A percentile compares a stretch with the other conserved stretches of the same genome.
Evolutionary conservation across 495 filamentous ascomycete genomes (phyloP).

Genomic region (Letharia lupina): DNA sequence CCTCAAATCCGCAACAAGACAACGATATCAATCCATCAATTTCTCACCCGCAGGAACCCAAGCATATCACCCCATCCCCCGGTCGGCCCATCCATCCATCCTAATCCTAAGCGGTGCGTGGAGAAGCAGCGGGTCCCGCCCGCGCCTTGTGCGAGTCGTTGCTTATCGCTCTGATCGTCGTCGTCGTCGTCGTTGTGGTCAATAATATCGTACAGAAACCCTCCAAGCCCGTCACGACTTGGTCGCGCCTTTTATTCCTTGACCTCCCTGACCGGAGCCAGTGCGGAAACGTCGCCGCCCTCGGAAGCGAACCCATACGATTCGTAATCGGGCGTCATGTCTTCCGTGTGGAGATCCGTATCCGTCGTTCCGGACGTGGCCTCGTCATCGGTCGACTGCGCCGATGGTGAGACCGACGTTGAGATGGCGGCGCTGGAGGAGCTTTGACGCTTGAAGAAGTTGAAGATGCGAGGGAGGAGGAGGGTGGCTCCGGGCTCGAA

Average conservation of each 20-base stretch:
- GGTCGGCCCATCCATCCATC: neutral
- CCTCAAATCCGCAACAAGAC: neutral
- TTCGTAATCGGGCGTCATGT: neutral
- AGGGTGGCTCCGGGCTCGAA: neutral
- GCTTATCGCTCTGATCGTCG: neutral
- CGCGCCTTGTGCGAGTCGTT: neutral
- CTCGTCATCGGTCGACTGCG: no score
- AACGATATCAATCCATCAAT: no score
- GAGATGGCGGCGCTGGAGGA: neutral
- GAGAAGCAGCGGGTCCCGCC: slow-evolving; percentile 1
- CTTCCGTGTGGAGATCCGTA: neutral
- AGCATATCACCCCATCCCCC: neutral
- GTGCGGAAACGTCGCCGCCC: neutral
- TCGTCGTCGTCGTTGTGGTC: neutral
- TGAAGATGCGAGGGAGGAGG: neutral
- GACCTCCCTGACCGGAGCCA: neutral
- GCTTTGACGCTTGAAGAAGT: neutral
- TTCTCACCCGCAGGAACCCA: neutral
- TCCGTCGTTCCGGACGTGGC: neutral
- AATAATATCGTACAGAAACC: neutral
- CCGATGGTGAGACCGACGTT: neutral
- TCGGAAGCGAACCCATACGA: neutral
- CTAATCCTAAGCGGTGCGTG: neutral
- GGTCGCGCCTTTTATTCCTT: neutral
- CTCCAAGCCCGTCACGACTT: neutral